Conservation (phyloP, 208 protist genomes). For the Sergeia podlipaevii region DNA sequence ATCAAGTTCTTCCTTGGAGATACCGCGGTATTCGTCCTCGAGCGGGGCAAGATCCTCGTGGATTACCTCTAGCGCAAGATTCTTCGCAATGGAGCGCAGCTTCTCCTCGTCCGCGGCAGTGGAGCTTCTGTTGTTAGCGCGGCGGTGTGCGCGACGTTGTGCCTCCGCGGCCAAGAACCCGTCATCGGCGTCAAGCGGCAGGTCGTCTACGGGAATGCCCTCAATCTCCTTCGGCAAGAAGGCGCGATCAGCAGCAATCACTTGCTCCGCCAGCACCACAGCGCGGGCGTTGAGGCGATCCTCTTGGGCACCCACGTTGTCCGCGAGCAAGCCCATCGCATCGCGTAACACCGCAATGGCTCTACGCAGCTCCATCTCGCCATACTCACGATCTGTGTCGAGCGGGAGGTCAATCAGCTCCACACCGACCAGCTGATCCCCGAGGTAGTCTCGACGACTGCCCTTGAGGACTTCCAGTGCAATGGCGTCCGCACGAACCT, state of each 20-base stretch:
- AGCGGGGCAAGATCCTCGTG: slow-evolving; percentile 50
- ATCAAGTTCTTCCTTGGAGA: slow-evolving; percentile 66
- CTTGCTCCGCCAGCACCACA: slow-evolving; percentile 31
- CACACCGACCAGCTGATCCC: slow-evolving; percentile 41
- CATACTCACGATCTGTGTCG: slow-evolving; percentile 46
- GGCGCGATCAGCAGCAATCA: slow-evolving; percentile 32
- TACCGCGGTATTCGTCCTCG: slow-evolving; percentile 46
- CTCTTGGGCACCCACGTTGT: slow-evolving; percentile 48
- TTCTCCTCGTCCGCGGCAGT: slow-evolving; percentile 47
- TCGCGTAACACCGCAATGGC: slow-evolving; percentile 37
- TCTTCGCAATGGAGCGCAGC: slow-evolving; percentile 27
- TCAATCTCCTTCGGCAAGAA: slow-evolving; percentile 48
- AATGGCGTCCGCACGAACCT: slow-evolving; percentile 37
- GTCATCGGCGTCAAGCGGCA: slow-evolving; percentile 59
- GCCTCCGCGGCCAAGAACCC: slow-evolving; percentile 53
- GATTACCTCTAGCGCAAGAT: slow-evolving; percentile 70
- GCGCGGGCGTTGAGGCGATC: slow-evolving; percentile 46
- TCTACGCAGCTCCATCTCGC: slow-evolving; percentile 49
- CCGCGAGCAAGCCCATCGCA: slow-evolving; percentile 30
- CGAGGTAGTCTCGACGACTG: slow-evolving; percentile 49
- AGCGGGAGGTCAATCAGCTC: slow-evolving; percentile 54
- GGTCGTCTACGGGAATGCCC: slow-evolving; percentile 61
- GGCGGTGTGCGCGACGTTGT: slow-evolving; percentile 47
- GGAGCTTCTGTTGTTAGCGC: slow-evolving; percentile 26
- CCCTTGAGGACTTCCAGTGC: slow-evolving; percentile 39